Conservation (phyloP, 2,329 filamentous ascomycete genomes). For the Penicillium sp. region DNA sequence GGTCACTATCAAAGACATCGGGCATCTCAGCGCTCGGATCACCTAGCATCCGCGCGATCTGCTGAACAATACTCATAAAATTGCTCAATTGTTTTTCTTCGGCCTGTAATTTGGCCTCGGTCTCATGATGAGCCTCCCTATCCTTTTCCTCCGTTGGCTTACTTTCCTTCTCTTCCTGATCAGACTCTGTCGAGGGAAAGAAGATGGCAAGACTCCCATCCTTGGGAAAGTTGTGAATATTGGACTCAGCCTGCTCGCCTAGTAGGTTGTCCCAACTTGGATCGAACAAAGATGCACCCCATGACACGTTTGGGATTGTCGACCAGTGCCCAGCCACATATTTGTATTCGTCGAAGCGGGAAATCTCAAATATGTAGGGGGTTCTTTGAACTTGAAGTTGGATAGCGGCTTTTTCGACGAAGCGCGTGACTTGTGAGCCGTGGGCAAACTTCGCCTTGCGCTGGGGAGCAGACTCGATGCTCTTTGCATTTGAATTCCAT, state of each 20-base stretch:
- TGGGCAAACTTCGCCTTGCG: conserved; percentile 34
- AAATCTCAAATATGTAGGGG: conserved; percentile 44
- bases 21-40: background rate
- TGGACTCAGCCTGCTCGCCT: conserved; percentile 13
- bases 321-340: background rate
- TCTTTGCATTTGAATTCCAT: conserved; percentile 10
- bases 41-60: conserved; percentile 2
- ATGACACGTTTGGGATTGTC: conserved; percentile 28
- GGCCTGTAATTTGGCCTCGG: background rate
- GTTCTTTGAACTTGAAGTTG: conserved; percentile 42
- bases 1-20: background rate
- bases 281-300: conserved; percentile 41
- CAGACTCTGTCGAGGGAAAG: background rate
- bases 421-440: conserved; percentile 27
- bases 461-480: conserved; percentile 26
- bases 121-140: background rate
- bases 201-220: background rate
- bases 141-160: background rate
- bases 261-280: conserved; percentile 44
- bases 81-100: background rate
- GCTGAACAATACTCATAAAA: conserved; percentile 7
- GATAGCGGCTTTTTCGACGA: conserved; percentile 42
- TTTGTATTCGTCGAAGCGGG: conserved; percentile 42
- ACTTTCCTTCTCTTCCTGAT: background rate
- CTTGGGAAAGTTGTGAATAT: background rate